These are phyloP conservation scores for Pichia sp. DNA, from an alignment of 1,139 yeast genomes.

Conservation along the genomic window DNA sequence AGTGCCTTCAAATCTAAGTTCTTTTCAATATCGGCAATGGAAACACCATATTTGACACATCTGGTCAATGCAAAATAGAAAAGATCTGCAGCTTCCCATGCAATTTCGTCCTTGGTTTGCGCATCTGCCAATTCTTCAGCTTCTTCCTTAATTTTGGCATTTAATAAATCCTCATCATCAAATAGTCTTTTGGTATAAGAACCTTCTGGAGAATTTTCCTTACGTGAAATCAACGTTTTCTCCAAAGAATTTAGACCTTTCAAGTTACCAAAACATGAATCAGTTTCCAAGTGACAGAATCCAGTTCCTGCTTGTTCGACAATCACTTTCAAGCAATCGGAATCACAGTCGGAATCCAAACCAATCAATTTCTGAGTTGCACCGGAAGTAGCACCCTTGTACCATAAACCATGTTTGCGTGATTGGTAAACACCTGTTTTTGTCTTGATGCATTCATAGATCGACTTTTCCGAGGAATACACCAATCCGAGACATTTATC, in stretches of 20 bases:
- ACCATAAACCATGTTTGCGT: constrained; percentile 86
- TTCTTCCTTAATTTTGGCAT: constrained; percentile 90
- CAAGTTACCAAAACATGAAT: constrained; percentile 74
- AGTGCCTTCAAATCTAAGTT: constrained; percentile 77
- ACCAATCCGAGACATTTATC: constrained; percentile 79
- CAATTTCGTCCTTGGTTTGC: constrained; percentile 54
- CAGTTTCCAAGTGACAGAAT: constrained; percentile 80
- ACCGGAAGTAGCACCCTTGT: constrained; percentile 92
- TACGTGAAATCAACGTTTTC: constrained; percentile 46
- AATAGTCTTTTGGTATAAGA: constrained; percentile 89
- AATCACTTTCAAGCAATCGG: constrained; percentile 78
- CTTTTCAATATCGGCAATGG: constrained; percentile 70
- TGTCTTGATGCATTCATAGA: constrained; percentile 72
- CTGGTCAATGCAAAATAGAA: constrained; percentile 86
- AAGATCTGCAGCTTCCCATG: constrained; percentile 98
- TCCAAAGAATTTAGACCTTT: constrained; percentile 62
- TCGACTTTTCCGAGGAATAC: constrained; percentile 77
- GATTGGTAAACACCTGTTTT: constrained; percentile 91
- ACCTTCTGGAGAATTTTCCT: constrained; percentile 69
- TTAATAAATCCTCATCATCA: constrained; percentile 61
- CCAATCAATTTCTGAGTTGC: constrained; percentile 73
- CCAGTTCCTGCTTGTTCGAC: constrained; percentile 82
- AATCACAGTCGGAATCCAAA: constrained; percentile 80
- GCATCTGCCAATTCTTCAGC: constrained; percentile 96
- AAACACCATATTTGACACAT: constrained; percentile 74